Evolutionary conservation across 129 eudicot species (phyloP).

Genomic region (Flaveria robusta): DNA sequence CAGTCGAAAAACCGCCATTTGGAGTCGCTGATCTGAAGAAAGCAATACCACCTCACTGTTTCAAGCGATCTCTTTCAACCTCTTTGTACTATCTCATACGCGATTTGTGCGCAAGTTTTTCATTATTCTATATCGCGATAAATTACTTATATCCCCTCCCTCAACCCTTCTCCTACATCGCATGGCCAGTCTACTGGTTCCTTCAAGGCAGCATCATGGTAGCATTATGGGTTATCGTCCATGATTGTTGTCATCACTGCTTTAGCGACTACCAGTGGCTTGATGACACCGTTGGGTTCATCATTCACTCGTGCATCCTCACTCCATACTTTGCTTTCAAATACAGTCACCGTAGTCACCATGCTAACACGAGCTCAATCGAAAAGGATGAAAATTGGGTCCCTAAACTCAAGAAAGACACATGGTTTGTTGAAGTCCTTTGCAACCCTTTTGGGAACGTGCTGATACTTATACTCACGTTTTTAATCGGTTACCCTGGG

Average conservation of each 20-base stretch:
- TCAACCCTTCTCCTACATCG: conserved; percentile 25
- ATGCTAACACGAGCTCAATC: conserved; percentile 35
- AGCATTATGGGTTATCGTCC: conserved; percentile 32
- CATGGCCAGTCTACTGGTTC: conserved; percentile 29
- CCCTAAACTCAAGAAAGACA: conserved; percentile 29
- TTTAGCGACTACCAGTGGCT: conserved; percentile 31
- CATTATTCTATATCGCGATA: conserved; percentile 2
- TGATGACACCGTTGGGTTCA: conserved; percentile 29
- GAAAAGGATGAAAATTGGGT: conserved; percentile 33
- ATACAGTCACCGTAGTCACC: conserved; percentile 39
- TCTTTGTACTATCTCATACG: conserved; percentile 13
- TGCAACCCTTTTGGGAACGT: conserved; percentile 27
- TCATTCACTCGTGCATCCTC: conserved; percentile 28
- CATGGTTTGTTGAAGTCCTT: conserved; percentile 11
- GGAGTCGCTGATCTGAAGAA: conserved; percentile 23
- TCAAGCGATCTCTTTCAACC: background rate
- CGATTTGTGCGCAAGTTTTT: background rate
- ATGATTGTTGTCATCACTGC: conserved; percentile 26
- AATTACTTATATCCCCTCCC: conserved; percentile 26
- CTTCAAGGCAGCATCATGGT: conserved; percentile 30
- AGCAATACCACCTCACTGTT: conserved; percentile 36
- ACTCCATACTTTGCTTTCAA: conserved; percentile 34
- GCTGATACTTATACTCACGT: conserved; percentile 13
- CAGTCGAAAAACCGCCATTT: conserved; percentile 28
- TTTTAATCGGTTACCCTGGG: conserved; percentile 27